Base-by-base conservation (phyloP, 2,329 filamentous ascomycete species). In the Chaetomiaceae sp. region DNA sequence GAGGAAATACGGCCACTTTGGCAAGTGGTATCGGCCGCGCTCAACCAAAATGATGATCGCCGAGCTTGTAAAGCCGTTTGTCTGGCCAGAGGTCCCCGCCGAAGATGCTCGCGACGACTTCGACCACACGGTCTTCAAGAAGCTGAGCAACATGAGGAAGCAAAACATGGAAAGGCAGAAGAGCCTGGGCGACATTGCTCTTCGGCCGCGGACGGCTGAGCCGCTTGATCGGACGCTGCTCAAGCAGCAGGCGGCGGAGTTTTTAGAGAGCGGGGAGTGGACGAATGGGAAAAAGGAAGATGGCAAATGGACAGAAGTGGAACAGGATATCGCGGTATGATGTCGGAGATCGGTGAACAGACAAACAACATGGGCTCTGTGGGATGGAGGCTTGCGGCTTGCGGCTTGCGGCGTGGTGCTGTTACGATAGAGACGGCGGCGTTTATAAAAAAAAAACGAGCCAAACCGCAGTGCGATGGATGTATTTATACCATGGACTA, bases 41-140 rank as follows among this genome's bases (percentile, higher is more conserved):
- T 75, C 84, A 45, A 79, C 85, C 65, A 99, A 99, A 80, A 87
- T 85, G 70, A 99, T 99, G 94, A 95, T 87, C 37, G 89, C 95
- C 40, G 89, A 96, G 76, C 81, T 99, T 74, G 82, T 79, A 57
- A 75, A 85, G 74, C 89, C 91, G 4, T 99, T 99, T 74, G 83
- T 88, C 52, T 97, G 89, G 87, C 94, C 94, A 1, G 79, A 83
- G 59, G 70, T 75, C 60, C 87, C 89, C 4, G 71, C 75, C 59
- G 78, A 86, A 67, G 70, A 76, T 59, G 78, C 86, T 66, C 74
- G 81, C 57, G 68, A 76, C 53, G 71, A 75, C 67, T 90, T 86
- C 85, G 84, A 84, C 68, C 75, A 83, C 60, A 70, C 77, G n/a
- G 71, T 81, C 50, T 81, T 74, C 68, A 73, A 77, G 65, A 73